phyloP scores from a whole-genome alignment of 2,329 filamentous ascomycete species.

The Hymenoscyphus albidus region DNA sequence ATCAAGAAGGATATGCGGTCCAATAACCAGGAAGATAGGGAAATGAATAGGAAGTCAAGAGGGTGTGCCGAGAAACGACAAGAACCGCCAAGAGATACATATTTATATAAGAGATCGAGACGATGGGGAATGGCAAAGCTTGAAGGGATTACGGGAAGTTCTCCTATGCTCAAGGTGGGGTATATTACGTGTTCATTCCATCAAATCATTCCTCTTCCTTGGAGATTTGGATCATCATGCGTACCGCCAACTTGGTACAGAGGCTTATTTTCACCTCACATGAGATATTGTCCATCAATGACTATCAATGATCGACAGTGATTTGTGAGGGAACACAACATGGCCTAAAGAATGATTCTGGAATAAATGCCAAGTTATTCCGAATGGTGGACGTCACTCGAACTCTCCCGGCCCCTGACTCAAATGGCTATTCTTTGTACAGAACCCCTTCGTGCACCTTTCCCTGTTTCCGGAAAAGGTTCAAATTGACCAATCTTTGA shows the following conservation, averaged over 20 bases:
- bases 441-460: no score
- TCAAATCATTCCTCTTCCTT: not conserved
- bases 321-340: not conserved
- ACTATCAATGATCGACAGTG: not conserved
- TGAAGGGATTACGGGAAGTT: not conserved
- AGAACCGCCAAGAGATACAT: not conserved
- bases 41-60: constrained; percentile 9
- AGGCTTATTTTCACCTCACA: not conserved
- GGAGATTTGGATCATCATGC: not conserved
- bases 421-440: no score
- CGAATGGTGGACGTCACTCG: not conserved
- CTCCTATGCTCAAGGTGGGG: not conserved
- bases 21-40: not conserved
- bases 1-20: not conserved
- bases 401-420: no score
- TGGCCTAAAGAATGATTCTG: not conserved
- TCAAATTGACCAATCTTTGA: no score
- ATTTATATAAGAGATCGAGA: not conserved
- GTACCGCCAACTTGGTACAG: constrained; percentile 2
- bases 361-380: not conserved
- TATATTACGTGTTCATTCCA: not conserved
- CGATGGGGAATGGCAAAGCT: not conserved
- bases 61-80: constrained; percentile 10
- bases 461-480: no score
- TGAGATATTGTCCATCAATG: not conserved